These are phyloP conservation scores for Verticillium isaacii DNA, from an alignment of 2,329 filamentous ascomycete genomes.

Conservation along the genomic window DNA sequence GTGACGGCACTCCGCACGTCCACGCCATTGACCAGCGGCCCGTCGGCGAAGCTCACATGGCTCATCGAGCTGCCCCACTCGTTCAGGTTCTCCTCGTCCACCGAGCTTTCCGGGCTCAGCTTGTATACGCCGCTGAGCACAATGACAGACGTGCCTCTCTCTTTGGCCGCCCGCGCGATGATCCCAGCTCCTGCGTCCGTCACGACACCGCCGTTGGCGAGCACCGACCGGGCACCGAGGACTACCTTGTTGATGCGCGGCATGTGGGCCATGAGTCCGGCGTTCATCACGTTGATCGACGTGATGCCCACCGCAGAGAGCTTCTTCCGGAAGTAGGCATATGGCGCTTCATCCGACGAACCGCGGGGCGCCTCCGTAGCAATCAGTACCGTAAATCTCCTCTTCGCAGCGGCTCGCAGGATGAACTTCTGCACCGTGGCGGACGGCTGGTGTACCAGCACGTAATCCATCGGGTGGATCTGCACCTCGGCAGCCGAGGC, in stretches of 20 bases:
- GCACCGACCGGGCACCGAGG: constrained; percentile 78
- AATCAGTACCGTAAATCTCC: constrained; percentile 87
- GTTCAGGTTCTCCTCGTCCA: constrained; percentile 74
- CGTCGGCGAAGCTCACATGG: constrained; percentile 74
- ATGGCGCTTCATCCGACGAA: constrained; percentile 29
- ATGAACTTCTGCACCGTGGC: constrained; percentile 86
- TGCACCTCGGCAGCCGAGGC: constrained; percentile 83
- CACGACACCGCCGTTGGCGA: constrained; percentile 82
- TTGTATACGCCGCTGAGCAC: constrained; percentile 91
- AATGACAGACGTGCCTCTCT: constrained; percentile 78
- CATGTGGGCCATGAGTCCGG: constrained; percentile 89
- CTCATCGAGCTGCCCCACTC: constrained; percentile 81
- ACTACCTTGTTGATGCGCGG: constrained; percentile 94
- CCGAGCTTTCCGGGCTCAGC: constrained; percentile 83
- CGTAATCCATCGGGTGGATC: constrained; percentile 88
- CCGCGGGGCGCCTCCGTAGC: constrained; percentile 56
- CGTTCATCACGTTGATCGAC: constrained; percentile 80
- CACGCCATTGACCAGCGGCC: constrained; percentile 70
- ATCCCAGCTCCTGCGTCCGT: constrained; percentile 78
- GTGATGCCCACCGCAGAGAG: constrained; percentile 73
- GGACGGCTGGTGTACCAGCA: constrained; percentile 84
- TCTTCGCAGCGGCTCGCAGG: constrained; percentile 78
- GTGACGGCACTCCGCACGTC: constrained; percentile 75
- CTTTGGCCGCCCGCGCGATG: constrained; percentile 79
- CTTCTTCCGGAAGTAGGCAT: constrained; percentile 66